phyloP scores from a whole-genome alignment of 176 grass and related monocot species.

The Metroxylon sagu region DNA sequence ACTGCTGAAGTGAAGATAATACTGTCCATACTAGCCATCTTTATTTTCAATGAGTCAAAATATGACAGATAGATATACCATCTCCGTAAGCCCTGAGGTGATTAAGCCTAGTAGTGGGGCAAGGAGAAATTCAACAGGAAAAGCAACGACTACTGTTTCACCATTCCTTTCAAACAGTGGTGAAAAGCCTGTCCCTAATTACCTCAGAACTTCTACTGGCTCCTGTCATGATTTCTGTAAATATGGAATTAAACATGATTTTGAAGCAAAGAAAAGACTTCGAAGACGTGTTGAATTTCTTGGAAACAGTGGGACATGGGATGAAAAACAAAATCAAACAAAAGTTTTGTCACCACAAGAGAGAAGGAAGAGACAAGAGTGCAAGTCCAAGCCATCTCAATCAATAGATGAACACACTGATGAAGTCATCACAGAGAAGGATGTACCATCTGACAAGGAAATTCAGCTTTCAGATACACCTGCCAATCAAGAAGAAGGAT shows the following conservation, averaged over 20 bases:
- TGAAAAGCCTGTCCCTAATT: conserved; percentile 27
- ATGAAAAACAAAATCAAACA: conserved; percentile 6
- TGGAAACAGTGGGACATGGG: conserved; percentile 2
- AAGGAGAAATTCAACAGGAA: neutral
- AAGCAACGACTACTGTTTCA: neutral
- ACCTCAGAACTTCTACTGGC: conserved; percentile 45
- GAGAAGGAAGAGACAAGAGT: conserved; percentile 20
- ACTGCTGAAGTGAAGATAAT: too few relatives aligned
- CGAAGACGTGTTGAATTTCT: neutral
- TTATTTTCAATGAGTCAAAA: too few relatives aligned
- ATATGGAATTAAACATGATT: conserved; percentile 35
- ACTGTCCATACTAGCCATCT: too few relatives aligned
- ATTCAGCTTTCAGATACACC: conserved; percentile 22
- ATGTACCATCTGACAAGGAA: conserved; percentile 19
- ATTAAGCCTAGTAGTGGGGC: too few relatives aligned
- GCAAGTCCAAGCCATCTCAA: conserved; percentile 6
- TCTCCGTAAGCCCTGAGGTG: too few relatives aligned
- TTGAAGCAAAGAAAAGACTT: conserved; percentile 21
- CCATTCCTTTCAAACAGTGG: neutral
- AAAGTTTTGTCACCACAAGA: conserved; percentile 2
- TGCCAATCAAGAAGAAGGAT: conserved; percentile 22
- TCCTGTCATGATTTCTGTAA: conserved; percentile 67
- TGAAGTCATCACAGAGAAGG: neutral
- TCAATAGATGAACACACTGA: conserved; percentile 29
- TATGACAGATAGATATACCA: too few relatives aligned